Evolutionary conservation across 1,284 basidiomycete genomes (phyloP).

Genomic region (Wallemia ichthyophaga): DNA sequence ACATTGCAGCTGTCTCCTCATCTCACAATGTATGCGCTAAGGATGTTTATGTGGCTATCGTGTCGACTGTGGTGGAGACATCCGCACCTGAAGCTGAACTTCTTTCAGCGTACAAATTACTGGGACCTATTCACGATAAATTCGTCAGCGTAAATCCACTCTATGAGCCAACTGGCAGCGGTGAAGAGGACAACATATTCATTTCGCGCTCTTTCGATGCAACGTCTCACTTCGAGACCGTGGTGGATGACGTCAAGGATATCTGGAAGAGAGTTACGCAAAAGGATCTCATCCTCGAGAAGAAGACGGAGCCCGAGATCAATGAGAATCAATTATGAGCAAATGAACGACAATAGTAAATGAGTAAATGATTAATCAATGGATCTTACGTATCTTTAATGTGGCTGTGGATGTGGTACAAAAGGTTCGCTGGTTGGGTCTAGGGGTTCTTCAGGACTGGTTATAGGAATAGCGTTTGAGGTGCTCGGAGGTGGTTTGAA

Average conservation of each 20-base stretch:
- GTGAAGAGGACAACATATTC: constrained; percentile 60
- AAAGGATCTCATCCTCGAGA: constrained; percentile 44
- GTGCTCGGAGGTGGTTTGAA: background rate
- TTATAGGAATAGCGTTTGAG: background rate
- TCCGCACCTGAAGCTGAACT: constrained; percentile 77
- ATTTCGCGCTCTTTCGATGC: constrained; percentile 95
- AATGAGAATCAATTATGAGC: background rate
- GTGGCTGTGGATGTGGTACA: background rate
- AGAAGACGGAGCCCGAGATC: constrained; percentile 25
- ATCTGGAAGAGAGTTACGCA: constrained; percentile 67
- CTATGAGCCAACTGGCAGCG: constrained; percentile 62
- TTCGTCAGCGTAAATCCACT: constrained; percentile 69
- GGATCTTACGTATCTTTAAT: no score
- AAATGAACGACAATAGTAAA: no score
- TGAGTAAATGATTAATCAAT: no score
- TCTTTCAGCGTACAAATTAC: constrained; percentile 57
- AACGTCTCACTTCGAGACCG: constrained; percentile 95
- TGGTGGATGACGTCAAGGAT: constrained; percentile 29
- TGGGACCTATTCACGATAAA: constrained; percentile 89
- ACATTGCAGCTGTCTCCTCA: constrained; percentile 85
- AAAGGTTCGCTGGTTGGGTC: background rate
- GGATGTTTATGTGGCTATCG: constrained; percentile 82
- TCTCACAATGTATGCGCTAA: constrained; percentile 93
- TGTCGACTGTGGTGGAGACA: constrained; percentile 95
- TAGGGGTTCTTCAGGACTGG: background rate